Conservation (phyloP, 2,329 filamentous ascomycete genomes). For the Calonectria henricotiae region DNA sequence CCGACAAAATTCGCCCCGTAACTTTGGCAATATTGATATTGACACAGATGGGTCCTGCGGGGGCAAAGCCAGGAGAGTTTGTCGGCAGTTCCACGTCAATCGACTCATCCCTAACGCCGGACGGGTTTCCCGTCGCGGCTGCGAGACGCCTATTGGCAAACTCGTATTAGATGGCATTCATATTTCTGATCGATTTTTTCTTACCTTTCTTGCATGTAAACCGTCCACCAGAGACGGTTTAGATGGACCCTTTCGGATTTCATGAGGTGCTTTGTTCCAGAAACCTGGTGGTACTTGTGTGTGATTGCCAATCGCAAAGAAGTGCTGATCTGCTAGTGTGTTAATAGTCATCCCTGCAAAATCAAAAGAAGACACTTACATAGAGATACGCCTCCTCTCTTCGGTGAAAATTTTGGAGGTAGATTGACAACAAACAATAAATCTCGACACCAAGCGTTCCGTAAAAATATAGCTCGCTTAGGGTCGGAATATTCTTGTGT, state of each 20-base stretch:
- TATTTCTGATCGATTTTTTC: background rate
- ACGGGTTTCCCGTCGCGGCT: conserved; percentile 51
- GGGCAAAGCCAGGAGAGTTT: conserved; percentile 53
- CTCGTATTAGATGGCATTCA: background rate
- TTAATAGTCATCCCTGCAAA: background rate
- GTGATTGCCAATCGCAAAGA: conserved; percentile 52
- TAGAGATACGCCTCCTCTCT: conserved; percentile 52
- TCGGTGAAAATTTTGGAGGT: conserved; percentile 49
- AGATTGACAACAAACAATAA: conserved; percentile 50
- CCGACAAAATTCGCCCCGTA: conserved; percentile 51
- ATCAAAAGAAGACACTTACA: conserved; percentile 25
- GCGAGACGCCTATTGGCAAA: conserved; percentile 42
- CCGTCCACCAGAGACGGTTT: conserved; percentile 37
- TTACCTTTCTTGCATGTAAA: conserved; percentile 51
- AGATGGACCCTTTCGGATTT: conserved; percentile 48
- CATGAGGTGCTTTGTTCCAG: conserved; percentile 50
- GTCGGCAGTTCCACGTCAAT: conserved; percentile 50
- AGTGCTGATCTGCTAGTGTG: conserved; percentile 47
- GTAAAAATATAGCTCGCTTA: conserved; percentile 50
- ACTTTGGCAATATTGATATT: conserved; percentile 52
- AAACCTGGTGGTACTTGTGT: conserved; percentile 53
- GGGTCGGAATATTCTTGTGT: conserved; percentile 50
- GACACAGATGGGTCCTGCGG: conserved; percentile 51
- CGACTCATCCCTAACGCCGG: conserved; percentile 48
- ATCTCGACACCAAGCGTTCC: conserved; percentile 54